Conservation (phyloP, 305 asterid species). For the Caryopteris hybrid region DNA sequence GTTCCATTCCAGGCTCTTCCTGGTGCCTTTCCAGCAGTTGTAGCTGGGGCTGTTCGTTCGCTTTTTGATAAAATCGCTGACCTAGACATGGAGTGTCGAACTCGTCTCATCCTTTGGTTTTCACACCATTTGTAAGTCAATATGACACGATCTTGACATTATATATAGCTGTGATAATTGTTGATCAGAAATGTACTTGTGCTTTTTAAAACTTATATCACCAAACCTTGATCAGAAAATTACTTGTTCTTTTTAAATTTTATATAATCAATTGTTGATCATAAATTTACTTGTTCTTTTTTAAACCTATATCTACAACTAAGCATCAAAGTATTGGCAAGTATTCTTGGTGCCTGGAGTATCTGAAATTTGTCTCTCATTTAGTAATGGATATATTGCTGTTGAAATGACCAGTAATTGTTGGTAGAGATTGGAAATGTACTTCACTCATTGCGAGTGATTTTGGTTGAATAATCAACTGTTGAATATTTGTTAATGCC, state of each 20-base stretch:
- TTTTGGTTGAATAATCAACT: background rate
- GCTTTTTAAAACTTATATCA: background rate
- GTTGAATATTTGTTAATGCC: background rate
- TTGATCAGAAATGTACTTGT: background rate
- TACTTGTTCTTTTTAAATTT: background rate
- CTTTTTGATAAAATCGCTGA: conserved; percentile 92
- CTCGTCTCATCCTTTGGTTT: conserved; percentile 98
- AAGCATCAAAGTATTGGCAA: conserved; percentile 2
- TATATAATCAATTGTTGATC: background rate
- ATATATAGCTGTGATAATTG: background rate
- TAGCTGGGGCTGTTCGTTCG: conserved; percentile 98
- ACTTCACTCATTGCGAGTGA: background rate
- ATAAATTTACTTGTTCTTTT: background rate
- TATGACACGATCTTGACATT: background rate
- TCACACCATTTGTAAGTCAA: conserved; percentile 94
- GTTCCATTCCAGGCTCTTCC: conserved; percentile 83
- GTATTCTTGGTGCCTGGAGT: background rate
- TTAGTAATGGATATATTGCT: background rate
- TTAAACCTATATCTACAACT: background rate
- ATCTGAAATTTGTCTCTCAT: conserved; percentile 1
- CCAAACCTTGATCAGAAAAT: background rate
- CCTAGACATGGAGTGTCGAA: conserved; percentile 95
- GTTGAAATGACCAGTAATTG: background rate
- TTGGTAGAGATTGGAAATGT: background rate
- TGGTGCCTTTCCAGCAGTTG: conserved; percentile 99